Percentiles rank a stretch among this genome's conserved stretches.
Conservation (phyloP, 1,139 yeast species). For the Neolecta irregularis region DNA sequence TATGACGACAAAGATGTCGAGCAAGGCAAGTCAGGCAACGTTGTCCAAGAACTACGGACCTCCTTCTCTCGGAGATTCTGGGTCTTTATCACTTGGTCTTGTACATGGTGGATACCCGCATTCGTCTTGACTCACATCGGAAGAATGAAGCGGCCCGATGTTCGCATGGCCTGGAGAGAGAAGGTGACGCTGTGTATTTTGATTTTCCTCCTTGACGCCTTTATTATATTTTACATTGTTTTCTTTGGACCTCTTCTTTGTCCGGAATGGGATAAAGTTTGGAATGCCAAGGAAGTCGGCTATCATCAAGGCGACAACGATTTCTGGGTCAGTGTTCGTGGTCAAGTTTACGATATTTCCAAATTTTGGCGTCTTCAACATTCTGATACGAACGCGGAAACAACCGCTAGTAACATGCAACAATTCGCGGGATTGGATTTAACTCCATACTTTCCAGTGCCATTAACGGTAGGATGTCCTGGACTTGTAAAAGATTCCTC, state of each 20-base stretch:
- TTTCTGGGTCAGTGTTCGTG: constrained; percentile 27
- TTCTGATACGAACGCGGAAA: constrained; percentile 25
- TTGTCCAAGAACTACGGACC: constrained; percentile 22
- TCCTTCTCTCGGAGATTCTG: constrained; percentile 24
- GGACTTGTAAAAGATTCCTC: constrained; percentile 24
- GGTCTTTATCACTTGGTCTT: constrained; percentile 27
- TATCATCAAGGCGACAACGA: constrained; percentile 26
- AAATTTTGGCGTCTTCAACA: constrained; percentile 28
- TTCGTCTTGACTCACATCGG: constrained; percentile 23
- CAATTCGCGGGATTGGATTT: constrained; percentile 28
- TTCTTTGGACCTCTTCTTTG: constrained; percentile 27
- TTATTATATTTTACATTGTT: constrained; percentile 29
- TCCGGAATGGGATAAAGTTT: constrained; percentile 29
- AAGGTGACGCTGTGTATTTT: constrained; percentile 25
- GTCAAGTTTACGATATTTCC: constrained; percentile 29
- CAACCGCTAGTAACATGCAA: constrained; percentile 23
- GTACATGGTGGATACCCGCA: constrained; percentile 29
- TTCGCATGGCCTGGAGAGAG: constrained; percentile 30
- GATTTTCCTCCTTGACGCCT: constrained; percentile 24
- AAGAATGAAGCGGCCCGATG: constrained; percentile 27
- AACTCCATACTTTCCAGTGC: constrained; percentile 29
- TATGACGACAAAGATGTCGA: too few species aligned
- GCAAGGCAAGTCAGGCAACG: too few species aligned
- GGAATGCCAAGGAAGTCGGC: constrained; percentile 25
- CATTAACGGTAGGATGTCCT: constrained; percentile 28